Conservation (phyloP, 2,329 filamentous ascomycete genomes). For the Alternaria alternata region DNA sequence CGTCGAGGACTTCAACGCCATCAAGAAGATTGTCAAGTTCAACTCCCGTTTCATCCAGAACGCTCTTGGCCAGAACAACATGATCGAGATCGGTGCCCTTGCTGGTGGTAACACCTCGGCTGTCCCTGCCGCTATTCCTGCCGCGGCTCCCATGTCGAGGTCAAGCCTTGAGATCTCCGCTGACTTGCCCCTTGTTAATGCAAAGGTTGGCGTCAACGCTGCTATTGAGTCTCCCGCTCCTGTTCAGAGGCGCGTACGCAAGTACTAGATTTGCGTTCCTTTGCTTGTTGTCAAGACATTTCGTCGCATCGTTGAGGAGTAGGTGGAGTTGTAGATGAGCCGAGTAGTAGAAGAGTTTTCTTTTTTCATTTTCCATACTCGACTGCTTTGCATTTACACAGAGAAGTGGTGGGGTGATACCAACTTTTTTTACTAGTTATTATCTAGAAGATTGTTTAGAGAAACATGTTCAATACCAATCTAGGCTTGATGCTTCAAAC, state of each 20-base stretch:
- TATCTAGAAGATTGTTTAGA: background rate
- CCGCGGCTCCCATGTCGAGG: background rate
- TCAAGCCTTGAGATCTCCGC: background rate
- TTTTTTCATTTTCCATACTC: background rate
- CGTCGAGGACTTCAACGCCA: conserved; percentile 59
- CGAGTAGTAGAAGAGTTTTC: background rate
- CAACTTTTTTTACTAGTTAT: background rate
- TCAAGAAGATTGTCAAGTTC: conserved; percentile 63
- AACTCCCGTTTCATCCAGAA: conserved; percentile 66
- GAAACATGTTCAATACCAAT: background rate
- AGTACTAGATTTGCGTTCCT: background rate
- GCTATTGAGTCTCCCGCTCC: background rate
- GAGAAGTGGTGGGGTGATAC: no score
- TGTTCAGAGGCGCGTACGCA: background rate
- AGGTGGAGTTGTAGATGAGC: background rate
- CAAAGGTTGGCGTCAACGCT: background rate
- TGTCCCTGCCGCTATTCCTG: conserved; percentile 1
- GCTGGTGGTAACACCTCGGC: conserved; percentile 13
- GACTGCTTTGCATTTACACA: no score
- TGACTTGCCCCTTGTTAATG: background rate
- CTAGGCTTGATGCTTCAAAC: background rate
- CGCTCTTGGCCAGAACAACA: conserved; percentile 55
- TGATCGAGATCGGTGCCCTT: conserved; percentile 41
- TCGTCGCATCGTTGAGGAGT: background rate
- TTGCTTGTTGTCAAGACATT: background rate